A percentile compares a stretch with the other conserved stretches of the same genome.
phyloP scores from a whole-genome alignment of 768 basidiomycete species.

The Fistulinella prunicolor region DNA sequence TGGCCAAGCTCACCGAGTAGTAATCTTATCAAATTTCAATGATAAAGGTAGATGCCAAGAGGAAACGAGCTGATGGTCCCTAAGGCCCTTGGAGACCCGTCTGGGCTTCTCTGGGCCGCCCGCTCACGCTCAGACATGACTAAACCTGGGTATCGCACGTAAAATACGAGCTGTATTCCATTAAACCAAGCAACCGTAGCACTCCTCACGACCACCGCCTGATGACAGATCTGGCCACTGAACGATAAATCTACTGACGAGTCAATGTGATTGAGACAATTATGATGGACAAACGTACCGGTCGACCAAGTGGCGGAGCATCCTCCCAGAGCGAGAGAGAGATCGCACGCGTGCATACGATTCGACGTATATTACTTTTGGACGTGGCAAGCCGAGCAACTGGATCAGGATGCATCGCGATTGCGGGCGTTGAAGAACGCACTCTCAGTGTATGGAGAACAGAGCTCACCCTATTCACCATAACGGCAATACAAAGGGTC shows the following conservation, averaged over 20 bases:
- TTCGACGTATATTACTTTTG: conserved; percentile 83
- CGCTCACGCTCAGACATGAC: background rate
- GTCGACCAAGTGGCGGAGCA: conserved; percentile 81
- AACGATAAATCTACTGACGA: conserved; percentile 65
- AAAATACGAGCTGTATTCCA: background rate
- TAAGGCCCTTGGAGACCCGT: background rate
- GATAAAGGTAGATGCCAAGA: background rate
- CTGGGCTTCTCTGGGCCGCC: background rate
- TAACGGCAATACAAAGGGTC: conserved; percentile 66
- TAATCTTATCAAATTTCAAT: background rate
- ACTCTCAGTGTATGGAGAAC: background rate
- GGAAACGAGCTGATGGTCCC: background rate
- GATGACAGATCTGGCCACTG: conserved; percentile 76
- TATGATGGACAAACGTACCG: conserved; percentile 65
- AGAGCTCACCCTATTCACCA: conserved; percentile 63
- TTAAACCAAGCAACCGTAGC: conserved; percentile 65
- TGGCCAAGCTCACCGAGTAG: background rate
- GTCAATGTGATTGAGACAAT: conserved; percentile 11
- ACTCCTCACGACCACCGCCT: conserved; percentile 45
- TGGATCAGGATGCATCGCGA: conserved; percentile 32
- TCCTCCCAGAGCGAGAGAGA: conserved; percentile 80
- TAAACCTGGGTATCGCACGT: background rate
- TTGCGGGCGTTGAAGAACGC: background rate
- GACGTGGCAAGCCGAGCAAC: conserved; percentile 72
- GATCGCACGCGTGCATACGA: conserved; percentile 85